phyloP scores from a whole-genome alignment of 768 basidiomycete species.

The Russula virescens region DNA sequence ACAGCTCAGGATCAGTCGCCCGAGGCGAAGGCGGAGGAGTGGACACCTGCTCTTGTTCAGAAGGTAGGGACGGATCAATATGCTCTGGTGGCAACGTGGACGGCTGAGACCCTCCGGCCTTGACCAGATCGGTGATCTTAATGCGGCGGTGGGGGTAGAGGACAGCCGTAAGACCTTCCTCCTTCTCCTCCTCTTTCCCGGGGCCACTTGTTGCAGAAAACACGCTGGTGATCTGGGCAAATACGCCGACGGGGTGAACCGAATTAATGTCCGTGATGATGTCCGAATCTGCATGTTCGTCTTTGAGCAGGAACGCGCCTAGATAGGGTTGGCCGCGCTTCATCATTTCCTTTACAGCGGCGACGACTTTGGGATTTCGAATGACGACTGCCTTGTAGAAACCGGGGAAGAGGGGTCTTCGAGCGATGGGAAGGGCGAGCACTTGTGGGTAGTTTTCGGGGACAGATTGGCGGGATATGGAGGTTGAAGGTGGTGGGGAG shows the following conservation, averaged over 20 bases:
- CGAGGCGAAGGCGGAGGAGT: constrained; percentile 40
- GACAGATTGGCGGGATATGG: constrained; percentile 80
- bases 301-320: constrained; percentile 94
- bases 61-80: constrained; percentile 29
- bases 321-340: constrained; percentile 95
- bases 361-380: constrained; percentile 83
- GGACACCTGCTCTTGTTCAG: constrained; percentile 41
- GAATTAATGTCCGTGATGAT: constrained; percentile 83
- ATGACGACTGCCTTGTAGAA: constrained; percentile 98
- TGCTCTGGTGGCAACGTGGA: constrained; percentile 34
- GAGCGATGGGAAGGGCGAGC: constrained; percentile 90
- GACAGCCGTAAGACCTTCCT: constrained; percentile 91
- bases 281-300: constrained; percentile 88
- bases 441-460: constrained; percentile 92
- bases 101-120: constrained; percentile 43
- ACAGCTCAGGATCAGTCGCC: constrained; percentile 3
- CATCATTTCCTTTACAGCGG: constrained; percentile 94
- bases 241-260: constrained; percentile 91
- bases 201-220: constrained; percentile 56
- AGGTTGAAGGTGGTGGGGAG: constrained; percentile 38
- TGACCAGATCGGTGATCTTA: constrained; percentile 79
- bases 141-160: constrained; percentile 91
- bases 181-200: constrained; percentile 67
- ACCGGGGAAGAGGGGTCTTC: constrained; percentile 92
- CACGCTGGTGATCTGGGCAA: constrained; percentile 94